phyloP scores from a whole-genome alignment of 2,329 filamentous ascomycete genomes.

The Paraphaeosphaeria minitans region DNA sequence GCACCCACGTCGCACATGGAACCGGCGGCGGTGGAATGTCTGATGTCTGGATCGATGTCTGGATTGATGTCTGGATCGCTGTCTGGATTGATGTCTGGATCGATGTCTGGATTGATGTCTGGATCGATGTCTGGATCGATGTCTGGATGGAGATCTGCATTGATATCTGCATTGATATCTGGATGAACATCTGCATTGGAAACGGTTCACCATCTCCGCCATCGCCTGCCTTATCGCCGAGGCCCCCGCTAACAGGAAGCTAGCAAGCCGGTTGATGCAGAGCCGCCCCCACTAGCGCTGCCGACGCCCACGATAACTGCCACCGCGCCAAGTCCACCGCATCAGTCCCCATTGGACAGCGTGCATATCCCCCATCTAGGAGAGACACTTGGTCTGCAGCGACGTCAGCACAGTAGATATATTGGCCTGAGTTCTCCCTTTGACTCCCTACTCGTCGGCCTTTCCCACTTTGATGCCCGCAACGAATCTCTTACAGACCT shows the following conservation, averaged over 20 bases:
- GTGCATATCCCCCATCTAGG: slow-evolving; percentile 47
- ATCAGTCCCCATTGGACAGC: slow-evolving; percentile 37
- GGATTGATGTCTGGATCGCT: slow-evolving; percentile 1
- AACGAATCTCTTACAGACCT: slow-evolving; percentile 76
- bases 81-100: no score
- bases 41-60: background rate
- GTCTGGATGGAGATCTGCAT: no score
- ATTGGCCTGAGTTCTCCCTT: slow-evolving; percentile 84
- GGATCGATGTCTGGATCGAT: no score
- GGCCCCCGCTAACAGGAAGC: slow-evolving; percentile 30
- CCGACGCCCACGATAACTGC: slow-evolving; percentile 48
- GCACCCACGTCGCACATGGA: background rate
- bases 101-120: background rate
- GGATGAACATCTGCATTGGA: background rate
- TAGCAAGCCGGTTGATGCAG: slow-evolving; percentile 46
- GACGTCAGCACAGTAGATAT: slow-evolving; percentile 80
- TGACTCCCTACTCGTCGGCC: slow-evolving; percentile 80
- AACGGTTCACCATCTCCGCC: slow-evolving; percentile 9
- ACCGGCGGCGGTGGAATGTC: slow-evolving; percentile 1
- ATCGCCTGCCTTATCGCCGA: slow-evolving; percentile 15
- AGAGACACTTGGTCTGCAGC: slow-evolving; percentile 70
- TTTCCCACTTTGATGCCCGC: slow-evolving; percentile 79
- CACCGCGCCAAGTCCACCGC: slow-evolving; percentile 45
- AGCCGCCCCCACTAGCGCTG: slow-evolving; percentile 47
- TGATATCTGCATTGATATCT: no score